Percentiles rank a stretch among this genome's conserved stretches.
Evolutionary conservation across 805 yeast genomes (phyloP).

Genomic region (Lipomyces chichibuensis): DNA sequence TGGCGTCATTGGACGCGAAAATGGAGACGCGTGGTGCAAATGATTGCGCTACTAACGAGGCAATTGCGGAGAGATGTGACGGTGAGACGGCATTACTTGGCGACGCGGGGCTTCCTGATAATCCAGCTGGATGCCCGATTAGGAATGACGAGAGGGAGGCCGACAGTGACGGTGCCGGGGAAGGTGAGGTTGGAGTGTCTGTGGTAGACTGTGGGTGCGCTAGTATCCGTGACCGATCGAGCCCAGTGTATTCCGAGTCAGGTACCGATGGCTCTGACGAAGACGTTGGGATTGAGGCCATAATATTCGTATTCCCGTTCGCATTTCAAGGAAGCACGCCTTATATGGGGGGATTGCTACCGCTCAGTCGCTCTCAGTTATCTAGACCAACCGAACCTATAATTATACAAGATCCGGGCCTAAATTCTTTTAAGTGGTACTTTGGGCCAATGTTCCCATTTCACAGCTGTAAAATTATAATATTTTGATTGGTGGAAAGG

Average conservation of each 20-base stretch:
- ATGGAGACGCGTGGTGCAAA: slow-evolving; percentile 59
- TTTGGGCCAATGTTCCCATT: not conserved
- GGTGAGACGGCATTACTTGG: slow-evolving; percentile 28
- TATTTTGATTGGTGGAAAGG: not conserved
- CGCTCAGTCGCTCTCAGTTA: not conserved
- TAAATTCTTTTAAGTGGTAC: not conserved
- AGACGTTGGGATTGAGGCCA: slow-evolving; percentile 5
- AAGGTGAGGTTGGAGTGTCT: slow-evolving; percentile 9
- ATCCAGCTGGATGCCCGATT: slow-evolving; percentile 12
- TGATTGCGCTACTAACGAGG: slow-evolving; percentile 42
- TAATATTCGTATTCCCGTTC: not conserved
- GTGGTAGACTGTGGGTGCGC: not conserved
- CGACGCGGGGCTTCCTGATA: slow-evolving; percentile 15
- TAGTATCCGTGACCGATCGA: not conserved
- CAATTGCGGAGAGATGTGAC: slow-evolving; percentile 23
- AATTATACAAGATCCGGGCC: not conserved
- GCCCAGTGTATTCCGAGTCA: slow-evolving; percentile 2
- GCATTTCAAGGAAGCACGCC: not conserved
- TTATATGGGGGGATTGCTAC: not conserved
- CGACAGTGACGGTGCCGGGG: slow-evolving; percentile 29
- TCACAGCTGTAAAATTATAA: not conserved
- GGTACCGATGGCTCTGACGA: not conserved
- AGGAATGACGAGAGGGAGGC: slow-evolving; percentile 28
- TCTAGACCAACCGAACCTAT: not conserved
- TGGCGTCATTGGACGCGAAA: slow-evolving; percentile 53